Conservation (phyloP, 768 basidiomycete genomes). For the Scleroderma bovista region DNA sequence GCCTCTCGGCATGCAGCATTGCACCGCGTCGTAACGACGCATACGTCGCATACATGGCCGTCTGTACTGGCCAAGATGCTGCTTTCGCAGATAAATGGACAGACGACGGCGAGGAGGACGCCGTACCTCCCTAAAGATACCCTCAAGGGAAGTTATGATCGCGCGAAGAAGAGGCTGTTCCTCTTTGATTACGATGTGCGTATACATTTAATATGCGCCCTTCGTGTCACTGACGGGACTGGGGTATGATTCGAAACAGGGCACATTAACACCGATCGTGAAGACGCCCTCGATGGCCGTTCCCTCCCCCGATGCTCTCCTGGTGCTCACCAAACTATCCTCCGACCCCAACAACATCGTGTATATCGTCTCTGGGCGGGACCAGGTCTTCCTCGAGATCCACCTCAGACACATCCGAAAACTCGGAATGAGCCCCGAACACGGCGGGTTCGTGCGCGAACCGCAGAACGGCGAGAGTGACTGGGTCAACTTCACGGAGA, state of each 20-base stretch:
- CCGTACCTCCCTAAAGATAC: conserved; percentile 70
- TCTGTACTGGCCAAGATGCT: conserved; percentile 85
- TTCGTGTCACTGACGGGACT: background rate
- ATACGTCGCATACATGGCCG: conserved; percentile 95
- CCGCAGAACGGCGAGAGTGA: conserved; percentile 45
- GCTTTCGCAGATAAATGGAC: conserved; percentile 70
- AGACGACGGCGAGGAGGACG: conserved; percentile 77
- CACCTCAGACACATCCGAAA: conserved; percentile 81
- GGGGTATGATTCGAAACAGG: conserved; percentile 39
- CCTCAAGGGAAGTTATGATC: conserved; percentile 55
- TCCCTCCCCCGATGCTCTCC: conserved; percentile 69
- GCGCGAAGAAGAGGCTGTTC: conserved; percentile 78
- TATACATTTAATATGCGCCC: conserved; percentile 7
- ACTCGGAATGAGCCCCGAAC: conserved; percentile 93
- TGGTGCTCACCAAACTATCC: conserved; percentile 65
- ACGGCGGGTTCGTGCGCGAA: conserved; percentile 85
- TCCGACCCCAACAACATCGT: conserved; percentile 86
- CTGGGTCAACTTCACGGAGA: conserved; percentile 90
- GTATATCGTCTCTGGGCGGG: conserved; percentile 96
- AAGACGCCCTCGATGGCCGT: conserved; percentile 85
- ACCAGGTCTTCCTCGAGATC: conserved; percentile 85
- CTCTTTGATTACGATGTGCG: conserved; percentile 95
- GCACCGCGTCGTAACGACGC: conserved; percentile 82
- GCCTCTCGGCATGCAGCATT: conserved; percentile 64
- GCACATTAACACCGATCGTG: conserved; percentile 95